Evolutionary conservation across 2,329 filamentous ascomycete genomes (phyloP).

Genomic region (Aspergillus bombycis): DNA sequence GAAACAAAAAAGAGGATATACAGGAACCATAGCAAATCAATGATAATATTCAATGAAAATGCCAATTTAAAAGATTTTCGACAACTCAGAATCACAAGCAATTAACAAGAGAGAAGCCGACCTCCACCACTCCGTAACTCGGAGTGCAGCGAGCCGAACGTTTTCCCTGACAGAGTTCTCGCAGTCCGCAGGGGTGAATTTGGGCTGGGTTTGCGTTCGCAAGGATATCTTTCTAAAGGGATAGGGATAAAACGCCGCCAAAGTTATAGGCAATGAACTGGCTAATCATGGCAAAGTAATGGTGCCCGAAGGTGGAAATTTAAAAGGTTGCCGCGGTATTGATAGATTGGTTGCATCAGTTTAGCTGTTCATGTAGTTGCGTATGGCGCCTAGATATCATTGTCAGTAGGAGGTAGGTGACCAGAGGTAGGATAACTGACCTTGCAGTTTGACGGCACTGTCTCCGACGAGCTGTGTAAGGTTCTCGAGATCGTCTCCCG

Average conservation of each 20-base stretch:
- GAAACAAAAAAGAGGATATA: slow-evolving; percentile 18
- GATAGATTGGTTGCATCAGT: slow-evolving; percentile 14
- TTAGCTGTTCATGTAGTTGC: slow-evolving; percentile 54
- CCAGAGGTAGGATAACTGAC: slow-evolving; percentile 40
- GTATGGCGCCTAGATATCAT: slow-evolving; percentile 45
- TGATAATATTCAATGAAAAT: slow-evolving; percentile 9
- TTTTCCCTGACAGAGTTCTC: background rate
- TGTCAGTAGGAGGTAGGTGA: slow-evolving; percentile 10
- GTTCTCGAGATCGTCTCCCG: slow-evolving; percentile 94
- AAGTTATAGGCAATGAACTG: slow-evolving; percentile 12
- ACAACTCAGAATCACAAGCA: slow-evolving; percentile 22
- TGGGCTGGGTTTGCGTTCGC: background rate
- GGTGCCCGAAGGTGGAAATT: background rate
- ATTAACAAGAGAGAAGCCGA: background rate
- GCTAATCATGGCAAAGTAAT: slow-evolving; percentile 12
- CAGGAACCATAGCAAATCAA: slow-evolving; percentile 14
- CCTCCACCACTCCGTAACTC: background rate
- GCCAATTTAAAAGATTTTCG: slow-evolving; percentile 25
- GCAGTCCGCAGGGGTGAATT: background rate
- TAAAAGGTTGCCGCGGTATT: slow-evolving; percentile 10
- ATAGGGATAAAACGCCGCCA: slow-evolving; percentile 15
- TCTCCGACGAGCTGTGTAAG: slow-evolving; percentile 81
- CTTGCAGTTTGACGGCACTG: slow-evolving; percentile 81
- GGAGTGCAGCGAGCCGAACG: background rate
- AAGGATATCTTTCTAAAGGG: slow-evolving; percentile 1